Conservation (phyloP, 208 protist species). For the Leishmania aethiopica region DNA sequence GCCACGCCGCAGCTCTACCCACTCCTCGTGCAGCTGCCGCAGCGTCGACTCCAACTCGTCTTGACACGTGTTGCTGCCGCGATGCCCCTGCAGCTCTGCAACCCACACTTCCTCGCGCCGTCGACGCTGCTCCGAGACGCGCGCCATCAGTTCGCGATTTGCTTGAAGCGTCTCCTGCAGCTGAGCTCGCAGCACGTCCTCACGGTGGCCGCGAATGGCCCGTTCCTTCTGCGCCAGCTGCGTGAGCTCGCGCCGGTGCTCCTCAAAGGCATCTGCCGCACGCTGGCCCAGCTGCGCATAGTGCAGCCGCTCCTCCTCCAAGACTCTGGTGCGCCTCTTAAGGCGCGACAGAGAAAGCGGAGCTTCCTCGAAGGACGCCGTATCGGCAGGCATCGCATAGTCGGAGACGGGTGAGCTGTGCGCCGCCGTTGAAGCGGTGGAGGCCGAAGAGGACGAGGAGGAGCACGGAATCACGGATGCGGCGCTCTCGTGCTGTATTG, state of each 20-base stretch:
- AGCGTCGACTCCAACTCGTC: slow-evolving; percentile 32
- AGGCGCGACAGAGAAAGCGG: slow-evolving; percentile 48
- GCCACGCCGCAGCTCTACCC: slow-evolving; percentile 29
- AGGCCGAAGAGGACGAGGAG: background rate
- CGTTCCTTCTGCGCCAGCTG: slow-evolving; percentile 72
- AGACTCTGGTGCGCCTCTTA: slow-evolving; percentile 38
- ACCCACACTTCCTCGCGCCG: slow-evolving; percentile 27
- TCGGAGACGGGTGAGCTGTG: background rate
- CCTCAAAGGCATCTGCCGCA: slow-evolving; percentile 55
- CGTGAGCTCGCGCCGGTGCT: slow-evolving; percentile 74
- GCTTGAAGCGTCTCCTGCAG: slow-evolving; percentile 36
- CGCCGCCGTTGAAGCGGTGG: background rate
- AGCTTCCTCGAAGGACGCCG: slow-evolving; percentile 1
- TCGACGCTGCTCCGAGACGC: slow-evolving; percentile 23
- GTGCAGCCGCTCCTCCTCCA: slow-evolving; percentile 64
- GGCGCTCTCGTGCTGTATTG: background rate
- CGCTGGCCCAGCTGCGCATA: slow-evolving; percentile 41
- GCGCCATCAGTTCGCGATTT: slow-evolving; percentile 34
- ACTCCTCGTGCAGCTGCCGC: slow-evolving; percentile 32
- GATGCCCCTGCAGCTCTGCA: slow-evolving; percentile 34
- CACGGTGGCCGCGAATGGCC: slow-evolving; percentile 45
- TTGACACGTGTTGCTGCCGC: slow-evolving; percentile 7
- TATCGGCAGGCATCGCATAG: background rate
- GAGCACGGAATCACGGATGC: background rate
- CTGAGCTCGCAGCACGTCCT: slow-evolving; percentile 61